phyloP scores from a whole-genome alignment of 2,329 filamentous ascomycete species.

The Podosphaera fusca region DNA sequence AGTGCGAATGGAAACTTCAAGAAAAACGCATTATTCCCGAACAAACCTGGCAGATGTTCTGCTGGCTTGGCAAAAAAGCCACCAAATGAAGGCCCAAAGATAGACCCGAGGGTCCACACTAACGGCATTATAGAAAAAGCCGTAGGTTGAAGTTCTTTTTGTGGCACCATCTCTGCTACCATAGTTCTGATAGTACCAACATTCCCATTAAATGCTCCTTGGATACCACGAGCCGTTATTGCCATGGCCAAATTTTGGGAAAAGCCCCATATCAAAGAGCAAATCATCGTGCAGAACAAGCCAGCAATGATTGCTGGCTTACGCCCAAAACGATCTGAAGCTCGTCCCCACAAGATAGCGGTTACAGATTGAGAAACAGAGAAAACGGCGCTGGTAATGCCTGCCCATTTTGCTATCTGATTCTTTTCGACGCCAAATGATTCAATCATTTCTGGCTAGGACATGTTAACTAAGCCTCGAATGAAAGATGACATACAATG shows the following conservation, averaged over 20 bases:
- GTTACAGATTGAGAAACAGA: slow-evolving; percentile 49
- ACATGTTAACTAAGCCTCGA: slow-evolving; percentile 3
- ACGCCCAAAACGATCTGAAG: slow-evolving; percentile 57
- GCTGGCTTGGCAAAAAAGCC: slow-evolving; percentile 68
- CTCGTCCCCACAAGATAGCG: slow-evolving; percentile 51
- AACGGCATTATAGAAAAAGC: slow-evolving; percentile 90
- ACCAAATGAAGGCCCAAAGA: slow-evolving; percentile 73
- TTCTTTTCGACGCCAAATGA: slow-evolving; percentile 50
- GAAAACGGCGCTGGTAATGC: slow-evolving; percentile 48
- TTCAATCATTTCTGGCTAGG: slow-evolving; percentile 60
- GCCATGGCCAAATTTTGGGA: slow-evolving; percentile 61
- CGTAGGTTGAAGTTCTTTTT: slow-evolving; percentile 63
- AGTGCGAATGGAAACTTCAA: slow-evolving; percentile 59
- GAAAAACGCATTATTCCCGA: slow-evolving; percentile 44
- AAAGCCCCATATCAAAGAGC: slow-evolving; percentile 65
- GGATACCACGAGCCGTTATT: slow-evolving; percentile 51
- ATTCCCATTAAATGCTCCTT: slow-evolving; percentile 73
- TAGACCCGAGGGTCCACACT: slow-evolving; percentile 67
- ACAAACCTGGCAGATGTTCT: slow-evolving; percentile 46
- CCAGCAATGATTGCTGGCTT: slow-evolving; percentile 62
- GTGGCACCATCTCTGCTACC: slow-evolving; percentile 78
- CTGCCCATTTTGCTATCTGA: slow-evolving; percentile 62
- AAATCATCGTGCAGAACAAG: slow-evolving; percentile 55
- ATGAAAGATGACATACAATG: slow-evolving; percentile 16
- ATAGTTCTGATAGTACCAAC: slow-evolving; percentile 81